Percentiles rank a stretch among this genome's conserved stretches.
Conservation (phyloP, 1,139 yeast genomes). For the Yamadazyma siamensis region DNA sequence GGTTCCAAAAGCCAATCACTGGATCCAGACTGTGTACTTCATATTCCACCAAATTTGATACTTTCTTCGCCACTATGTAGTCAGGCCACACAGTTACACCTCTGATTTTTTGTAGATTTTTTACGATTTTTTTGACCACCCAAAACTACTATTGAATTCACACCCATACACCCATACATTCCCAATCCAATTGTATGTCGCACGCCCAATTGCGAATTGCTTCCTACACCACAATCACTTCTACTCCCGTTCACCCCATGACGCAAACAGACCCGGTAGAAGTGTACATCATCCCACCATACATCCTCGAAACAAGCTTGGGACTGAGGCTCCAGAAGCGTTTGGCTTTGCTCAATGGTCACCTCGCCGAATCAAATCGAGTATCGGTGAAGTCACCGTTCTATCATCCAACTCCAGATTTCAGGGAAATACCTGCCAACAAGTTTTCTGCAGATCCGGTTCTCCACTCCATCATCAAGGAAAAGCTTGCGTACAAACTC, state of each 20-base stretch:
- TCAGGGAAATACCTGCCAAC: constrained; percentile 7
- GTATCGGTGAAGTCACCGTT: constrained; percentile 2
- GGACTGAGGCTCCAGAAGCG: constrained; percentile 32
- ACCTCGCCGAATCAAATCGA: constrained; percentile 25
- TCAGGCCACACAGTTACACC: too few relatives aligned
- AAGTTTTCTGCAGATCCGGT: constrained; percentile 30
- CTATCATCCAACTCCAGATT: constrained; percentile 1
- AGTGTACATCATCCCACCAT: constrained; percentile 42
- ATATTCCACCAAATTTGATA: too few relatives aligned
- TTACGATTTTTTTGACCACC: too few relatives aligned
- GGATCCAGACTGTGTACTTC: too few relatives aligned
- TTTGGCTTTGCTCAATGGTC: constrained; percentile 20
- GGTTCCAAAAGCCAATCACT: background rate
- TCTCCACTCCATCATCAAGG: constrained; percentile 31
- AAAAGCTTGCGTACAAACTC: constrained; percentile 35
- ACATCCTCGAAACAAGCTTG: constrained; percentile 35
- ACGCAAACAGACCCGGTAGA: constrained; percentile 3
- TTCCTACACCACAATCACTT: too few relatives aligned
- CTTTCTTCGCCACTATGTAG: too few relatives aligned
- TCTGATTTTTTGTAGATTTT: too few relatives aligned
- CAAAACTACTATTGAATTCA: too few relatives aligned
- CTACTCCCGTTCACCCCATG: background rate
- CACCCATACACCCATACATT: too few relatives aligned
- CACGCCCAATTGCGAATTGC: too few relatives aligned
- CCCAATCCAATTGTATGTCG: too few relatives aligned